These are phyloP conservation scores for Beta macrorhiza DNA, from an alignment of 179 eudicot species.

Conservation along the genomic window DNA sequence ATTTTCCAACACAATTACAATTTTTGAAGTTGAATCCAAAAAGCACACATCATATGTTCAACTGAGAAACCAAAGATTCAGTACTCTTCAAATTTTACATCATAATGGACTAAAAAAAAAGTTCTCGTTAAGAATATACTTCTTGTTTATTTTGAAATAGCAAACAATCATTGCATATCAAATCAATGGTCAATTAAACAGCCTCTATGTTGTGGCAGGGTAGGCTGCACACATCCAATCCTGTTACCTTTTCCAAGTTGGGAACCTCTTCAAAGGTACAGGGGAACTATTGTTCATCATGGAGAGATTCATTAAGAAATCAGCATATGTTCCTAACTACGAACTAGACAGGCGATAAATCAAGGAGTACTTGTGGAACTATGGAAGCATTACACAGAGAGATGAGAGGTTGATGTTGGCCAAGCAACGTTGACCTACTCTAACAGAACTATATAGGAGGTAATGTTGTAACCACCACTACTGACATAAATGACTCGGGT, in stretches of 20 bases:
- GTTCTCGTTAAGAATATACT: background rate
- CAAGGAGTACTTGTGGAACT: background rate
- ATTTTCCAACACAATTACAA: background rate
- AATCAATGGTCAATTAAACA: background rate
- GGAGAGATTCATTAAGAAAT: background rate
- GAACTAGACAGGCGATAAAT: background rate
- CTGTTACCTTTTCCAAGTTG: background rate
- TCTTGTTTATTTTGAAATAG: background rate
- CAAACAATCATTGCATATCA: background rate
- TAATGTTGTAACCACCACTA: background rate
- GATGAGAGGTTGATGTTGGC: background rate
- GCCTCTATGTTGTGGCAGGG: background rate
- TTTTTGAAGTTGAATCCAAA: background rate
- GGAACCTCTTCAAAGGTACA: too few species aligned
- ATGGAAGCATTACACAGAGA: background rate
- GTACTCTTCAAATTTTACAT: background rate
- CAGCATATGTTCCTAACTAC: conserved; percentile 11
- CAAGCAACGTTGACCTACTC: background rate
- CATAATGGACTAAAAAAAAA: background rate
- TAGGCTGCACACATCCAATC: background rate
- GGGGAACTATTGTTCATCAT: background rate
- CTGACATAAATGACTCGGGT: background rate
- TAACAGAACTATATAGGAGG: background rate
- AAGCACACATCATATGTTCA: too few species aligned
- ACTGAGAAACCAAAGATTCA: background rate